Evolutionary conservation across 805 yeast species (phyloP).

Genomic region (Phaffomyces opuntiae): DNA sequence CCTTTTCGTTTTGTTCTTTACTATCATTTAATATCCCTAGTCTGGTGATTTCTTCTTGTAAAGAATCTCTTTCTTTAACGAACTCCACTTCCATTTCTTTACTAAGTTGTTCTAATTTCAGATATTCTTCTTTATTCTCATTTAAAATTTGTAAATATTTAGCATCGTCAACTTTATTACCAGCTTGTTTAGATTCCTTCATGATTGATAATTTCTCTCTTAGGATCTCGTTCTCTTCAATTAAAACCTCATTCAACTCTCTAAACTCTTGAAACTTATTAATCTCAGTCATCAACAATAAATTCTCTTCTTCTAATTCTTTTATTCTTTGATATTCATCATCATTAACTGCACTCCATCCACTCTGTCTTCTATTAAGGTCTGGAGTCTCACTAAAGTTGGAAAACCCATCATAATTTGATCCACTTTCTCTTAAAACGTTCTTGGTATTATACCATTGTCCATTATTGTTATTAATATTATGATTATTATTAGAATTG

Average conservation of each 20-base stretch:
- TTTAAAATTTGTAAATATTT: neutral
- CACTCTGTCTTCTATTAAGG: constrained; percentile 2
- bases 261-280: constrained; percentile 6
- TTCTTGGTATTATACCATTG: constrained; percentile 5
- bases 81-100: constrained; percentile 1
- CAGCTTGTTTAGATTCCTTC: constrained; percentile 1
- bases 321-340: neutral
- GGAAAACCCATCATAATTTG: constrained; percentile 2
- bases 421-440: neutral
- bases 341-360: neutral
- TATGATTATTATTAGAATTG: neutral
- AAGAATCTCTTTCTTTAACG: too few species aligned
- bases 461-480: too few species aligned
- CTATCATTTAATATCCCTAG: too few species aligned
- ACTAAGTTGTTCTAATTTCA: neutral
- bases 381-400: constrained; percentile 10
- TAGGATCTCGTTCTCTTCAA: constrained; percentile 8
- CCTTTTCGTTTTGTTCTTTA: too few species aligned
- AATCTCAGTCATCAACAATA: constrained; percentile 3
- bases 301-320: constrained; percentile 9
- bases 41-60: too few species aligned
- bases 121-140: neutral
- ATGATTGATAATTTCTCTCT: constrained; percentile 3
- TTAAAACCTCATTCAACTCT: constrained; percentile 8
- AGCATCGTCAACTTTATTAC: neutral